Percentiles rank a stretch among this genome's conserved stretches.
Conservation (phyloP, 164 flowering plant genomes). For the Malania oleifera region DNA sequence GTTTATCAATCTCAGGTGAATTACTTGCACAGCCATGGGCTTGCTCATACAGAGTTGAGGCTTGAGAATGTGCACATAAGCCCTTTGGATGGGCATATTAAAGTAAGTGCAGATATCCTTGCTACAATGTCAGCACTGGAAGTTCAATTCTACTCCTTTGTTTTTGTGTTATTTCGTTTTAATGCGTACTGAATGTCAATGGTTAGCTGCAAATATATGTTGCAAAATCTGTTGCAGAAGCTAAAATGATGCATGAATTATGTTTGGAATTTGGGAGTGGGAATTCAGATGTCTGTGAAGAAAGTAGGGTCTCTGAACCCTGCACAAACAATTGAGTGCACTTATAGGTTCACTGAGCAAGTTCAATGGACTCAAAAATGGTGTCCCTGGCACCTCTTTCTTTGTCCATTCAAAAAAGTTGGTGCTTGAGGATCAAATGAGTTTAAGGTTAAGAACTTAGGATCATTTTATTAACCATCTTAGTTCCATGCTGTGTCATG, state of each 20-base stretch:
- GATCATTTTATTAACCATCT: neutral
- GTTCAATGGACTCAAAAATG: neutral
- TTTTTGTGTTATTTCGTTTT: too few relatives aligned
- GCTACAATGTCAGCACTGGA: too few relatives aligned
- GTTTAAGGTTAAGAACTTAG: neutral
- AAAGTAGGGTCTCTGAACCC: neutral
- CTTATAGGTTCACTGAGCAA: too few relatives aligned
- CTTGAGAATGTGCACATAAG: slow-evolving; percentile 93
- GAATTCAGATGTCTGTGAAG: neutral
- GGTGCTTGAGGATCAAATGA: neutral
- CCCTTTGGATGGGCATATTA: slow-evolving; percentile 91
- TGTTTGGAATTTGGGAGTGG: neutral
- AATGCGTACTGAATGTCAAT: too few relatives aligned
- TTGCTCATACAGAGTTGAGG: slow-evolving; percentile 96
- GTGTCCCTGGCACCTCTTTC: neutral
- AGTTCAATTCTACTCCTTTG: too few relatives aligned
- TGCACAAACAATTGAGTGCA: too few relatives aligned
- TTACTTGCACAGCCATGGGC: slow-evolving; percentile 96
- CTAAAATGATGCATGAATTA: neutral
- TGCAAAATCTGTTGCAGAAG: neutral
- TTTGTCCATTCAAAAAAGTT: neutral
- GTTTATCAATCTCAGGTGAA: slow-evolving; percentile 55
- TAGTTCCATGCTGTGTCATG: too few relatives aligned
- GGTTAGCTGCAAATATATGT: neutral
- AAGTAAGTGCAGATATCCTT: slow-evolving; percentile 74